Conservation (phyloP, 805 yeast genomes). For the Pichia exigua region DNA sequence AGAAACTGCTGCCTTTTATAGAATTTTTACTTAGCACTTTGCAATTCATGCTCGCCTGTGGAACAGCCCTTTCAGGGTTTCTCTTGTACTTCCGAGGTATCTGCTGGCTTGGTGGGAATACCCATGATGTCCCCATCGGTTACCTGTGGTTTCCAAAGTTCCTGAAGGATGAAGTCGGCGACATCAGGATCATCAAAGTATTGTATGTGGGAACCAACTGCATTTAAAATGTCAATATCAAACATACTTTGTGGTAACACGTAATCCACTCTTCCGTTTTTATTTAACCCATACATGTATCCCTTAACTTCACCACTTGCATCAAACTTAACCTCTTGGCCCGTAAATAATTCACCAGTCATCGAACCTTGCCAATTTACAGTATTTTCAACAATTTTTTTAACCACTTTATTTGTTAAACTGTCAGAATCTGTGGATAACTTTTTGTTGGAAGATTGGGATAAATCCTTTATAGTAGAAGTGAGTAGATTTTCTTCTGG, state of each 20-base stretch:
- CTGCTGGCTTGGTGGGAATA: not conserved
- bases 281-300: slow-evolving; percentile 44
- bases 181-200: slow-evolving; percentile 84
- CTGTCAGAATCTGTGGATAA: not conserved
- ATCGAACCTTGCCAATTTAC: not conserved
- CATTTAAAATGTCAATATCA: slow-evolving; percentile 72
- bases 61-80: not conserved
- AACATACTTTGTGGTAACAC: slow-evolving; percentile 68
- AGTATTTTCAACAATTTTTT: slow-evolving; percentile 8
- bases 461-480: slow-evolving; percentile 1
- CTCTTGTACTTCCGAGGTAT: not conserved
- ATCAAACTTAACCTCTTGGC: slow-evolving; percentile 17
- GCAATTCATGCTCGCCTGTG: not conserved
- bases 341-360: not conserved
- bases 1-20: not conserved
- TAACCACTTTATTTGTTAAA: slow-evolving; percentile 23
- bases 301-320: slow-evolving; percentile 24
- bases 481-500: slow-evolving; percentile 39
- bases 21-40: not conserved
- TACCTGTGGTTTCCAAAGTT: slow-evolving; percentile 31
- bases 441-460: slow-evolving; percentile 13
- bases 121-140: not conserved
- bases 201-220: slow-evolving; percentile 79
- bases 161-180: slow-evolving; percentile 65
- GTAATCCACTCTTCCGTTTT: slow-evolving; percentile 76